phyloP scores from a whole-genome alignment of 768 basidiomycete genomes.

The Tubosaeta sp. region DNA sequence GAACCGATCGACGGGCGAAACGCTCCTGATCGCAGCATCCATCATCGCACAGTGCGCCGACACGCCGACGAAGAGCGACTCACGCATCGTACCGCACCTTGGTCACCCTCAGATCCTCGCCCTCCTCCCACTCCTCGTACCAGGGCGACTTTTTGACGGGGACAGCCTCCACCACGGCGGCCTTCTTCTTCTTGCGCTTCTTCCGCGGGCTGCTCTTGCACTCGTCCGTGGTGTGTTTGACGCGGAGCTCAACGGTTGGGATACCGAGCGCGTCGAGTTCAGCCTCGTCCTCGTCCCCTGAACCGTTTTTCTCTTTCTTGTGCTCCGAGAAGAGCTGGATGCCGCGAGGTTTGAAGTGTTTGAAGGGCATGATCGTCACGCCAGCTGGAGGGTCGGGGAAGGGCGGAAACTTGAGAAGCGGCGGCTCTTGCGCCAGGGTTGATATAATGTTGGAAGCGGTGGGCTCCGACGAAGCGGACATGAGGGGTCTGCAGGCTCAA shows the following conservation, averaged over 20 bases:
- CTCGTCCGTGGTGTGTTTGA: slow-evolving; percentile 50
- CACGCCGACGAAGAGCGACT: slow-evolving; percentile 21
- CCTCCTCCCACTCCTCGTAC: slow-evolving; percentile 72
- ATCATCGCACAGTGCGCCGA: background rate
- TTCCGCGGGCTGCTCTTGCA: slow-evolving; percentile 55
- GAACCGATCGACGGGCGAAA: slow-evolving; percentile 50
- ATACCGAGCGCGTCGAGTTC: slow-evolving; percentile 68
- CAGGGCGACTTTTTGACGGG: slow-evolving; percentile 39
- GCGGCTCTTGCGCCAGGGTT: slow-evolving; percentile 10
- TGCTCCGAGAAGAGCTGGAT: slow-evolving; percentile 48
- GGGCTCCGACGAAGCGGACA: slow-evolving; percentile 16
- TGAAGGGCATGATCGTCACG: slow-evolving; percentile 51
- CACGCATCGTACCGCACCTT: slow-evolving; percentile 48
- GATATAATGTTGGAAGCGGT: slow-evolving; percentile 10
- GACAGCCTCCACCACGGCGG: slow-evolving; percentile 12
- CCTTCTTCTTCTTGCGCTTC: slow-evolving; percentile 42
- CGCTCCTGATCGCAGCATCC: slow-evolving; percentile 32
- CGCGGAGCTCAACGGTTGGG: slow-evolving; percentile 53
- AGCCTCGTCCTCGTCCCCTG: slow-evolving; percentile 35
- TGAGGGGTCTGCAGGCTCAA: slow-evolving; percentile 4
- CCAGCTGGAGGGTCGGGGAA: slow-evolving; percentile 45
- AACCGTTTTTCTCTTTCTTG: slow-evolving; percentile 29
- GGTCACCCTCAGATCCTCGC: slow-evolving; percentile 45
- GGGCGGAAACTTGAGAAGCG: slow-evolving; percentile 40
- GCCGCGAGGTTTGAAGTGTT: slow-evolving; percentile 51